Base-by-base conservation (phyloP, 2,329 filamentous ascomycete genomes). In the Gremmenia infestans region DNA sequence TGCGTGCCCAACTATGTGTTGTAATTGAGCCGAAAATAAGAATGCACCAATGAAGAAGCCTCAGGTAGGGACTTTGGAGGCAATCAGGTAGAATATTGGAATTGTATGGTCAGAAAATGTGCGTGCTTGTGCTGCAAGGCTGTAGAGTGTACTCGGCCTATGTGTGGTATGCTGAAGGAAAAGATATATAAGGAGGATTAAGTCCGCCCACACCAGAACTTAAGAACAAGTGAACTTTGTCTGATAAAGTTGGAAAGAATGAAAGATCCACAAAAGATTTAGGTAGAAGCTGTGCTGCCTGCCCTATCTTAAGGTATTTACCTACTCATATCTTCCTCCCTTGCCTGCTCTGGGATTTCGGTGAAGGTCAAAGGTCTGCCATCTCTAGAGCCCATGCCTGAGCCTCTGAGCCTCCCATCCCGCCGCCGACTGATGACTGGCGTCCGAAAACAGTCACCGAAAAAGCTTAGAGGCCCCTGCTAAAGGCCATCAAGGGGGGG, bases 201-300 rank as follows among this genome's bases (percentile, higher is more conserved):
- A 48, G 23, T 17, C 45, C 23, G 45, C 45, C 17, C 42, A 48
- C 22, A 48, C 45, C 19, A 17, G 45, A 35, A 48, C 23, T 48
- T 48, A 48, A 28, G 23, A 48, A 32, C 5, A 48, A 48, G 12
- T 32, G 45, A 48, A 14, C 4, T 28, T 48, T 48, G 45, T 17
- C 25, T 48, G 45, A 15, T 12, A 48, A 35, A 7, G 45, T 32
- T 48, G 23, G 45, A 48, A 17, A 48, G 45, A 48, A 28, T 12
- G 23, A 15, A 23, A 12, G 22, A 48, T 48, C 11, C 22, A 48
- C 45, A 25, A 48, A 35, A 32, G 23, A 32, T 28, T 32, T 22
- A 48, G 45, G 45, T 22, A 11, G 45, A 48, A 48, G 45, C 45
- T 48, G 45, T 48, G 45, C 45, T 48, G 45, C 45, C 45, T 48